Conservation (phyloP, 768 basidiomycete genomes). For the Amanita brunnescens region DNA sequence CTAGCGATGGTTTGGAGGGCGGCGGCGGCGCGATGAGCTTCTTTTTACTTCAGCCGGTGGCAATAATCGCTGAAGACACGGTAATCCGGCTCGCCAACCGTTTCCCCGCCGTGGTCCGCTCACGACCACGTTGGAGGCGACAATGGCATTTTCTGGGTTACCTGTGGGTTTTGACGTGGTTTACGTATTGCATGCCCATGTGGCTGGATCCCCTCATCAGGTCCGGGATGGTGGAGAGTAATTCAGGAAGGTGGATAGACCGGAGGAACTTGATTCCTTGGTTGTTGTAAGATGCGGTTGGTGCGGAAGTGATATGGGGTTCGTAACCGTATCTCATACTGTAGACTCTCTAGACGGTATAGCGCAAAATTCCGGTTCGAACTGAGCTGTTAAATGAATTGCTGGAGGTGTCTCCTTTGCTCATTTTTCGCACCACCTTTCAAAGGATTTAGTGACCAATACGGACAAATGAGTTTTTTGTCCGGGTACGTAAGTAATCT, state of each 20-base stretch:
- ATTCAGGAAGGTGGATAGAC: conserved; percentile 3
- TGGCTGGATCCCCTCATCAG: conserved; percentile 17
- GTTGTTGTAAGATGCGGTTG: neutral
- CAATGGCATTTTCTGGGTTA: conserved; percentile 17
- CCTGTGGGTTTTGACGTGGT: conserved; percentile 18
- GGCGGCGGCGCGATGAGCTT: conserved; percentile 22
- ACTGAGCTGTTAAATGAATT: too few species aligned
- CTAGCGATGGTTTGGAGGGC: neutral
- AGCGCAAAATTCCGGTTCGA: too few species aligned
- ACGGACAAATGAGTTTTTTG: too few species aligned
- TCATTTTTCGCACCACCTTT: too few species aligned
- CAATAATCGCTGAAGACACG: conserved; percentile 20
- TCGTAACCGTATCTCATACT: too few species aligned
- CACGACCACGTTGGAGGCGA: conserved; percentile 1
- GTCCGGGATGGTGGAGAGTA: conserved; percentile 13
- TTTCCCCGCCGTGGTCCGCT: neutral
- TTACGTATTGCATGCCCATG: conserved; percentile 17
- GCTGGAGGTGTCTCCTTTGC: too few species aligned
- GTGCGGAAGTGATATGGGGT: neutral
- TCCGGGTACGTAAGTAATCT: too few species aligned
- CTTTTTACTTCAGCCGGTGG: conserved; percentile 26
- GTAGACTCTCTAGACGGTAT: neutral
- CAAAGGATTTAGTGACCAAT: too few species aligned
- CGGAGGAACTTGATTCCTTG: neutral
- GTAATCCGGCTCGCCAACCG: conserved; percentile 10